These are phyloP conservation scores for Globisporangium lucens DNA, from an alignment of 352 stramenopile species.

Conservation along the genomic window DNA sequence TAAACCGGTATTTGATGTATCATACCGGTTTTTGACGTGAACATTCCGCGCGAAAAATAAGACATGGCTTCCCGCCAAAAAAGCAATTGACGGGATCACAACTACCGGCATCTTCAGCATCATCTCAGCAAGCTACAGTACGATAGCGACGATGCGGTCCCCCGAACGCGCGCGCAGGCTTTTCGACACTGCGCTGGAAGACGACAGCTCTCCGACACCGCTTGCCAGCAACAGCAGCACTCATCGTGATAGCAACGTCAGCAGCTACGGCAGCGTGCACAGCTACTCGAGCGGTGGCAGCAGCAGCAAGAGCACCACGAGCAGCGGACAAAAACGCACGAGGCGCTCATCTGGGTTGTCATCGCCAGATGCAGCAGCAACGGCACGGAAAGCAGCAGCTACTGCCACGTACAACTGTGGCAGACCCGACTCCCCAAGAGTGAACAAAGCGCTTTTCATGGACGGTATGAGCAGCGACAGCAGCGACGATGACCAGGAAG, in stretches of 20 bases:
- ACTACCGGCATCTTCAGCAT: background rate
- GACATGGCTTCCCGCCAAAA: background rate
- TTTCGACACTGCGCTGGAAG: constrained; percentile 3
- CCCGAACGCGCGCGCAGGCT: constrained; percentile 15
- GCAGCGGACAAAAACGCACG: constrained; percentile 15
- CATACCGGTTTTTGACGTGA: background rate
- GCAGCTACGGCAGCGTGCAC: constrained; percentile 9
- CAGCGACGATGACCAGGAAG: constrained; percentile 25
- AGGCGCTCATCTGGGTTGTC: constrained; percentile 3
- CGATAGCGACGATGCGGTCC: constrained; percentile 11
- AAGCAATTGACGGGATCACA: background rate
- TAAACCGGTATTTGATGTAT: too few species aligned
- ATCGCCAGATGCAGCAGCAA: background rate
- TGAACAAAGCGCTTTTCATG: constrained; percentile 32
- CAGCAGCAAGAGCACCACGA: constrained; percentile 10
- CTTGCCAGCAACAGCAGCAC: background rate
- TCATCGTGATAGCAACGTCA: constrained; percentile 1
- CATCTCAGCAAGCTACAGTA: background rate
- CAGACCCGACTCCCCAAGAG: constrained; percentile 14
- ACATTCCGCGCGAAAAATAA: background rate
- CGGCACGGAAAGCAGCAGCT: constrained; percentile 1
- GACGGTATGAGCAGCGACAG: constrained; percentile 24
- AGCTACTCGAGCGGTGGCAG: constrained; percentile 12
- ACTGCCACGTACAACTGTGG: background rate
- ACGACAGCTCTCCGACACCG: background rate